Evolutionary conservation across 1,284 basidiomycete species (phyloP), one percentile per base, ranked within the genome.

Genomic region (Rhodotorula sp.): DNA sequence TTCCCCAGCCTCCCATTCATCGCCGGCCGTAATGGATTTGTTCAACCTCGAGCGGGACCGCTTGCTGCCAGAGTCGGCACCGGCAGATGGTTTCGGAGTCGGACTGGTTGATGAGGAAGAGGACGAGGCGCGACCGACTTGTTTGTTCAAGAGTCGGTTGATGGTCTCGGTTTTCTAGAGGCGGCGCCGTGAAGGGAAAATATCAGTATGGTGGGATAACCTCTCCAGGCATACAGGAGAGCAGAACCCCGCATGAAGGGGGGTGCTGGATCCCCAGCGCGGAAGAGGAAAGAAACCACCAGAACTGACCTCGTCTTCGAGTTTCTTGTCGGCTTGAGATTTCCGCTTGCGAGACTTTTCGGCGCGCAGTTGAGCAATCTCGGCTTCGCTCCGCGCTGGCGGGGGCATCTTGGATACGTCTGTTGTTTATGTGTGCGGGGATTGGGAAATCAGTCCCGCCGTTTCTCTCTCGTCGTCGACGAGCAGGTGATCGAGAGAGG

Each of bases 131-230:
- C 70, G 68, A 10, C 73, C 75, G 59, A 76, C 70, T 49, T 64
- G 70, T 65, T 76, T 76, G 31, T 76, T 76, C 19, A 76, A 65
- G n/a, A 76, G 60, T 16, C 75, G 70, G 55, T 74, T 75, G 72
- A 76, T 73, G 21, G 75, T 76, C 48, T 76, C 75, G 56, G 68
- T 76, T 69, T 76, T 76, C 66, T 73, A 54, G 14, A 45, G 19
- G 15, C 14, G 38, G 7, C 8, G 16, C 38, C 23, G n/a, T 26
- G 28, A 10, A 8, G 21, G 49, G 19, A 10, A 23, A 43, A 15
- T 5, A 10, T 26, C 19, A 31, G 38, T 43, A 43, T n/a, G n/a
- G n/a, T n/a, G n/a, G n/a, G n/a, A n/a, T n/a, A n/a, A n/a, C n/a
- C n/a, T n/a, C n/a, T n/a, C n/a, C n/a, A n/a, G n/a, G n/a, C n/a